A percentile compares a stretch with the other conserved stretches of the same genome.
Conservation (phyloP, 176 grass and related monocot genomes). For the Puccinellia tenuiflora region DNA sequence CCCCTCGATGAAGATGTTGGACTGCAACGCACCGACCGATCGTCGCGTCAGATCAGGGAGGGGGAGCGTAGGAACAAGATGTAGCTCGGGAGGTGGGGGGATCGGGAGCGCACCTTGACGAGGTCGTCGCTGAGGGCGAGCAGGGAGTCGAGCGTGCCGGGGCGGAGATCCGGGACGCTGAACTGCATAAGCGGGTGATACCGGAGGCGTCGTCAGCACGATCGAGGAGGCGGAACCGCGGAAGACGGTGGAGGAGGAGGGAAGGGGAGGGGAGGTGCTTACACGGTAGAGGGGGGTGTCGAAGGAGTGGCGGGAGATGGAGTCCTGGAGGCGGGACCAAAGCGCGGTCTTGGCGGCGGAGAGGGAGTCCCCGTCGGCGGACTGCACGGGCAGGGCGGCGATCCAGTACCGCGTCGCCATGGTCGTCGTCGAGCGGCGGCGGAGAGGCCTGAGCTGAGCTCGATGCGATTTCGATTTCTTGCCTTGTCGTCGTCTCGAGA, state of each 20-base stretch:
- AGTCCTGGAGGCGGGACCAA: conserved; percentile 71
- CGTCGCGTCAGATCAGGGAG: not conserved
- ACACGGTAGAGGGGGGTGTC: conserved; percentile 96
- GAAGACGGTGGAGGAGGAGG: too few species aligned
- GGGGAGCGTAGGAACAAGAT: too few species aligned
- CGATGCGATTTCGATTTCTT: not conserved
- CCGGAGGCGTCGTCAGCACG: too few species aligned
- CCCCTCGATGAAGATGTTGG: conserved; percentile 83
- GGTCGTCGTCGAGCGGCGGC: not conserved
- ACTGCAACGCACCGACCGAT: conserved; percentile 34
- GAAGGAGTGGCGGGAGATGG: conserved; percentile 76
- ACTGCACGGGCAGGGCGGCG: conserved; percentile 62
- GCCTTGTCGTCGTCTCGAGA: too few species aligned
- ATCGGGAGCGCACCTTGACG: conserved; percentile 53
- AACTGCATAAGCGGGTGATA: conserved; percentile 38
- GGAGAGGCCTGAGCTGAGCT: not conserved
- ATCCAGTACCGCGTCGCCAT: conserved; percentile 95
- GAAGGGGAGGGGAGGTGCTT: conserved; percentile 1
- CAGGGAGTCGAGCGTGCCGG: conserved; percentile 93
- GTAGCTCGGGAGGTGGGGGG: not conserved
- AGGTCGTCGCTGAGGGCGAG: conserved; percentile 96
- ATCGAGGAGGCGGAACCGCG: not conserved
- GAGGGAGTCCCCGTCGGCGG: conserved; percentile 6
- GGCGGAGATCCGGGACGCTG: conserved; percentile 72
- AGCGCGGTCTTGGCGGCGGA: conserved; percentile 21